Evolutionary conservation across 2,329 filamentous ascomycete species (phyloP).

Genomic region (Paramyrothecium roridum): DNA sequence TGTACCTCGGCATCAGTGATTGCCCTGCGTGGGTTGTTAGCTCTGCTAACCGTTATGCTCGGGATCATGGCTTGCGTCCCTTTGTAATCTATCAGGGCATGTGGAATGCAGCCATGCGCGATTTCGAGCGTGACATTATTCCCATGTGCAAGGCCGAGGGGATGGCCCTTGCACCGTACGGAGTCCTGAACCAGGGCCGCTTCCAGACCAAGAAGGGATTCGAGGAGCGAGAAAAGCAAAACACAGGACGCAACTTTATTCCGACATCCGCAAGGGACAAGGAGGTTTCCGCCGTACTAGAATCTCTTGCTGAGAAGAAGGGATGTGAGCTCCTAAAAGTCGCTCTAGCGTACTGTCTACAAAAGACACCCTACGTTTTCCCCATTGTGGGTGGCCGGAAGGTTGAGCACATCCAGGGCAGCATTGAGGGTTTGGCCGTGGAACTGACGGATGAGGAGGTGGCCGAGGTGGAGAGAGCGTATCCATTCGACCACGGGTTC

Average conservation of each 20-base stretch:
- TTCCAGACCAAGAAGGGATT: neutral
- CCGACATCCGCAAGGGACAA: neutral
- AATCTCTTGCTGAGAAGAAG: neutral
- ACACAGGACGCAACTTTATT: neutral
- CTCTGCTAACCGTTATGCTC: constrained; percentile 8
- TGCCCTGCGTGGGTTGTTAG: constrained; percentile 23
- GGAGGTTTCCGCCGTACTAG: neutral
- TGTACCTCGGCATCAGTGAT: neutral
- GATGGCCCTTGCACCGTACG: constrained; percentile 45
- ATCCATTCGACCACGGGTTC: neutral
- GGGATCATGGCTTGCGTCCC: constrained; percentile 15
- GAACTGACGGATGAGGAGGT: neutral
- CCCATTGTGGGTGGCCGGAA: constrained; percentile 10
- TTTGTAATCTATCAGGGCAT: constrained; percentile 27
- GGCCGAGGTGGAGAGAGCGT: neutral
- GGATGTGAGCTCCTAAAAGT: constrained; percentile 15
- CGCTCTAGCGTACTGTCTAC: constrained; percentile 18
- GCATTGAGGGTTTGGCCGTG: neutral
- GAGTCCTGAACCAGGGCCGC: constrained; percentile 5
- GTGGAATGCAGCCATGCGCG: constrained; percentile 19
- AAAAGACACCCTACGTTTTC: constrained; percentile 9
- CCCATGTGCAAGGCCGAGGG: constrained; percentile 27
- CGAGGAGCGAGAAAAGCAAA: neutral
- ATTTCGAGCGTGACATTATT: constrained; percentile 27
- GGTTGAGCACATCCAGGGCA: constrained; percentile 4